Conservation (phyloP, 352 stramenopile genomes). For the Globisporangium solare region DNA sequence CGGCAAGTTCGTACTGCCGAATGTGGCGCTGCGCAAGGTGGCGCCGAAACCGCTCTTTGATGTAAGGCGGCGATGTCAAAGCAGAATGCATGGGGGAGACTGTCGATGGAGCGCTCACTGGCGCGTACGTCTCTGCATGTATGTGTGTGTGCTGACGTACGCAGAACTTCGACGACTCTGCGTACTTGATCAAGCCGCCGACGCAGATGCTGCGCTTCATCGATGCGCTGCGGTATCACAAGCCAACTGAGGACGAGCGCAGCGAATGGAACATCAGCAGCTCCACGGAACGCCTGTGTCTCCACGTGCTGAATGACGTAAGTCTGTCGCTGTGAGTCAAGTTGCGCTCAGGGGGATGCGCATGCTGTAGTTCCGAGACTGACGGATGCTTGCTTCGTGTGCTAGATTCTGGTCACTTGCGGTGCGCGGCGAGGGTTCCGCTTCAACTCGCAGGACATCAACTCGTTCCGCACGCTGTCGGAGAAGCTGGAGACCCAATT, state of each 20-base stretch:
- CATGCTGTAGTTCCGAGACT: neutral
- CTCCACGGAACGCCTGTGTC: constrained; percentile 59
- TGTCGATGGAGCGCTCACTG: too few species aligned
- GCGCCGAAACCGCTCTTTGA: constrained; percentile 70
- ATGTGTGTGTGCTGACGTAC: neutral
- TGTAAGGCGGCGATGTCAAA: constrained; percentile 17
- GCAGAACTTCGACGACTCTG: constrained; percentile 73
- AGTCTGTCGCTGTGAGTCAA: constrained; percentile 5
- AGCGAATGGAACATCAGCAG: constrained; percentile 65
- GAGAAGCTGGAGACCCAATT: constrained; percentile 50
- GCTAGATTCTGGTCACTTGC: constrained; percentile 68
- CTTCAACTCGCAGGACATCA: constrained; percentile 73
- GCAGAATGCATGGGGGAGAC: neutral
- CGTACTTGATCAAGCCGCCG: constrained; percentile 60
- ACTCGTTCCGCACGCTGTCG: constrained; percentile 39
- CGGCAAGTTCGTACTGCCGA: constrained; percentile 37
- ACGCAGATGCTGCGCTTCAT: constrained; percentile 82
- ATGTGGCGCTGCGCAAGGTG: constrained; percentile 63
- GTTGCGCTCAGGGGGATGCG: neutral
- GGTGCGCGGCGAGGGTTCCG: constrained; percentile 73
- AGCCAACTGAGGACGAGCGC: constrained; percentile 69
- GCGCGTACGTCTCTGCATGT: neutral
- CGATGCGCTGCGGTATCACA: constrained; percentile 81
- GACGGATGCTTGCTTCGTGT: neutral
- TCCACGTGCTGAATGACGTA: constrained; percentile 81